phyloP scores from a whole-genome alignment of 192 early-diverging fungal species.

The Spinellus fusiger region DNA sequence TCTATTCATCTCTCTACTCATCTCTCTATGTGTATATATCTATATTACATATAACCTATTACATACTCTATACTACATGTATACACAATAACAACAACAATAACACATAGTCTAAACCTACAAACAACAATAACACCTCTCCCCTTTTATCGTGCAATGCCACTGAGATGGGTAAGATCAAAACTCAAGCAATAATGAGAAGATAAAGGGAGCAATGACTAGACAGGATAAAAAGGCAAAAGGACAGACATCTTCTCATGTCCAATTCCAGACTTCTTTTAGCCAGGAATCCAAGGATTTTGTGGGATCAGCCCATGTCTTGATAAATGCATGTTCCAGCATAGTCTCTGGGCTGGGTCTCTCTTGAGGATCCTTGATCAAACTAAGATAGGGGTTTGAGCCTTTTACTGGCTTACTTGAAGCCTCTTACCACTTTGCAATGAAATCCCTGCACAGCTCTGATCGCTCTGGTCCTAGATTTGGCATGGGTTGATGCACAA shows the following conservation, averaged over 20 bases:
- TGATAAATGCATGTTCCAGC: conserved; percentile 61
- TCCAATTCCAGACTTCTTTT: conserved; percentile 59
- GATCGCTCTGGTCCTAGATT: conserved; percentile 56
- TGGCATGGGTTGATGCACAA: conserved; percentile 85
- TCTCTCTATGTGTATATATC: neutral
- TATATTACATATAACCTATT: neutral
- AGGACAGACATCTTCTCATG: neutral
- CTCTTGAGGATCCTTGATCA: conserved; percentile 65
- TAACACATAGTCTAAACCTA: neutral
- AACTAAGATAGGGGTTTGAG: conserved; percentile 27
- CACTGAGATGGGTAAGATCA: too few relatives aligned
- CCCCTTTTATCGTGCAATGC: too few relatives aligned
- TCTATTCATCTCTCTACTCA: neutral
- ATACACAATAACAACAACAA: neutral
- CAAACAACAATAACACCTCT: neutral
- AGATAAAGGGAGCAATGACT: neutral
- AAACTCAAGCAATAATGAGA: too few relatives aligned
- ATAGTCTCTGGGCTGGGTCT: conserved; percentile 68
- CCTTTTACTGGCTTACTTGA: too few relatives aligned
- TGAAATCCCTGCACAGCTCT: conserved; percentile 58
- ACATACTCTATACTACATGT: too few relatives aligned
- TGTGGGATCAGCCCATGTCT: conserved; percentile 42
- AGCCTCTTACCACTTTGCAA: conserved; percentile 57
- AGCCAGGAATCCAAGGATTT: conserved; percentile 68
- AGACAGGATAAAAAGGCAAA: neutral